A percentile compares a stretch with the other conserved stretches of the same genome.
Conservation (phyloP, 345 rosid genomes). For the Rubroshorea leprosula region DNA sequence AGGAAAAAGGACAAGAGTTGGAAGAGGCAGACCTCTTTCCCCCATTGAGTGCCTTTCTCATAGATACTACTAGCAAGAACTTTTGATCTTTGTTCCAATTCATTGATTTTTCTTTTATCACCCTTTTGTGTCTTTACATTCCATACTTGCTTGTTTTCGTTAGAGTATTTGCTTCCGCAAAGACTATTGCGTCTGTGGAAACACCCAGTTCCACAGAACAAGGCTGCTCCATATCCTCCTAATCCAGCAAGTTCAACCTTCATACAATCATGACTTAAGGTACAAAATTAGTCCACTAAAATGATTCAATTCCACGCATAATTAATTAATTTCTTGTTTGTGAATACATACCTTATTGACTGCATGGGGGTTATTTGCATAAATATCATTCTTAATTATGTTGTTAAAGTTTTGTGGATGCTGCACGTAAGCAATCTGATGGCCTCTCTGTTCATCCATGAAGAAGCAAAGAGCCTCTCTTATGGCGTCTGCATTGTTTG, state of each 20-base stretch:
- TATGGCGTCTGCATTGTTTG: conserved; percentile 35
- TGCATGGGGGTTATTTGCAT: conserved; percentile 14
- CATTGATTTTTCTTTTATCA: conserved; percentile 6
- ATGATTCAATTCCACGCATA: no score
- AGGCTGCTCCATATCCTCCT: conserved; percentile 23
- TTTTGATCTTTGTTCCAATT: conserved; percentile 31
- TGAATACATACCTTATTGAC: conserved; percentile 15
- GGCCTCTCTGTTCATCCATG: conserved; percentile 41
- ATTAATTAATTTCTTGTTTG: background rate
- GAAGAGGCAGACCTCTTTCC: conserved; percentile 34
- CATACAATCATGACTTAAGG: background rate
- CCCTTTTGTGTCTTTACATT: background rate
- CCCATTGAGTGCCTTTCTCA: conserved; percentile 41
- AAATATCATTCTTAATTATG: conserved; percentile 32
- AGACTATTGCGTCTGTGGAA: conserved; percentile 34
- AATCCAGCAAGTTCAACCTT: conserved; percentile 31
- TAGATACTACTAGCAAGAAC: conserved; percentile 27
- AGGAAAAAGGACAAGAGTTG: background rate
- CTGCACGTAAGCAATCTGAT: conserved; percentile 35
- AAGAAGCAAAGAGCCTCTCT: conserved; percentile 45
- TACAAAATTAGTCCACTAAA: background rate
- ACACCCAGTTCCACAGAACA: conserved; percentile 34
- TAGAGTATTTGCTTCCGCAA: conserved; percentile 22
- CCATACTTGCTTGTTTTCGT: conserved; percentile 1
- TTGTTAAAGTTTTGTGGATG: conserved; percentile 30